phyloP scores from a whole-genome alignment of 2,329 filamentous ascomycete species.

The Scorias spongiosa region DNA sequence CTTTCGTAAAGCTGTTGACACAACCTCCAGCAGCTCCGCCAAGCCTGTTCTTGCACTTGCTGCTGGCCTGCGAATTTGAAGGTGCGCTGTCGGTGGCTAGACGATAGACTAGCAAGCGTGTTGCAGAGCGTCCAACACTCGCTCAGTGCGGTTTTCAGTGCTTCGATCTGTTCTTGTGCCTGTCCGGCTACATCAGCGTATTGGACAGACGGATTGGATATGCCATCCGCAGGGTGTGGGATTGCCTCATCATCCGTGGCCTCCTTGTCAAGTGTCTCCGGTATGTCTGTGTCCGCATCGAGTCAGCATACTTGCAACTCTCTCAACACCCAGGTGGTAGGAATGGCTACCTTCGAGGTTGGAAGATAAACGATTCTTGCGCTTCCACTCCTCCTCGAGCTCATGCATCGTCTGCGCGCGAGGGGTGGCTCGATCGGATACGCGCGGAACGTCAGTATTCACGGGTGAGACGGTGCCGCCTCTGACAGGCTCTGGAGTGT shows the following conservation, averaged over 20 bases:
- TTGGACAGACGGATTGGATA: slow-evolving; percentile 29
- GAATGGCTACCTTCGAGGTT: slow-evolving; percentile 56
- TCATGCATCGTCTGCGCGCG: slow-evolving; percentile 72
- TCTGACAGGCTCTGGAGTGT: slow-evolving; percentile 19
- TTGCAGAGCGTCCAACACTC: slow-evolving; percentile 95
- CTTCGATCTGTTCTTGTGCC: slow-evolving; percentile 47
- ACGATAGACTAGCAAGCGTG: slow-evolving; percentile 71
- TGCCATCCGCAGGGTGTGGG: slow-evolving; percentile 31
- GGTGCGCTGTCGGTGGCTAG: slow-evolving; percentile 63
- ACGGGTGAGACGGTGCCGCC: slow-evolving; percentile 45
- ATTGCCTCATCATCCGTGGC: slow-evolving; percentile 18
- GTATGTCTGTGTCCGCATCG: slow-evolving; percentile 25
- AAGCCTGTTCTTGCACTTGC: slow-evolving; percentile 71
- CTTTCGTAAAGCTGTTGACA: slow-evolving; percentile 81
- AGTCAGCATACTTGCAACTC: neutral
- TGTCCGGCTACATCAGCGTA: neutral
- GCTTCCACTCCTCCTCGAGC: slow-evolving; percentile 42
- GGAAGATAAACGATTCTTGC: slow-evolving; percentile 47
- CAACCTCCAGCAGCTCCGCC: slow-evolving; percentile 86
- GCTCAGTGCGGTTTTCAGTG: slow-evolving; percentile 60
- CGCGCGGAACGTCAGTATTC: slow-evolving; percentile 51
- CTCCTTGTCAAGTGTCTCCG: slow-evolving; percentile 27
- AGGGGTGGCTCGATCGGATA: slow-evolving; percentile 59
- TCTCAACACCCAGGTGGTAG: neutral
- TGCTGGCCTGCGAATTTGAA: slow-evolving; percentile 61